A percentile compares a stretch with the other conserved stretches of the same genome.
phyloP scores from a whole-genome alignment of 73 alveolate species.

The Paramecium bursaria region DNA sequence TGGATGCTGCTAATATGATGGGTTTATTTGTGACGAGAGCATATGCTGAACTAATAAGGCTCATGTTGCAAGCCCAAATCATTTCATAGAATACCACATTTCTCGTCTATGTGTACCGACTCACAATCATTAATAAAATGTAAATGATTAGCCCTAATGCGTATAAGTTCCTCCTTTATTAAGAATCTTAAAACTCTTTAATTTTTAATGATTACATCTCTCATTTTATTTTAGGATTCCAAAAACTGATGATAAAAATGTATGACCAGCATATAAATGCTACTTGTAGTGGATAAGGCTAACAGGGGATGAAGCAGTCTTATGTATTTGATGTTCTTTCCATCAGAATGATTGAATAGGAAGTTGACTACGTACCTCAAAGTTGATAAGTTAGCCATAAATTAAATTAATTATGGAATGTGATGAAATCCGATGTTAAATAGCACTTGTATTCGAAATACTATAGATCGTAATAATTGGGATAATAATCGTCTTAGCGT shows the following conservation, averaged over 20 bases:
- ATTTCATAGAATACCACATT: slow-evolving; percentile 63
- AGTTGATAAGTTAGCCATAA: slow-evolving; percentile 31
- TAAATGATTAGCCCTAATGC: slow-evolving; percentile 39
- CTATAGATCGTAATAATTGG: too few relatives aligned
- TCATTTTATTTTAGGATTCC: neutral
- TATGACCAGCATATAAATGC: too few relatives aligned
- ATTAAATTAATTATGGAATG: neutral
- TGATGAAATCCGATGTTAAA: too few relatives aligned
- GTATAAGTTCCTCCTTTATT: neutral
- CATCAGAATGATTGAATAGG: neutral
- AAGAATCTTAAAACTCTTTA: slow-evolving; percentile 10
- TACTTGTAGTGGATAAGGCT: neutral
- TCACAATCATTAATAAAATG: slow-evolving; percentile 35
- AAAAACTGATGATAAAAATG: neutral
- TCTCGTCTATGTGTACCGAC: slow-evolving; percentile 41
- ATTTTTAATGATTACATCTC: slow-evolving; percentile 20
- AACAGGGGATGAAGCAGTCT: neutral
- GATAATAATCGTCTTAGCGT: too few relatives aligned
- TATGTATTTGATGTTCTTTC: neutral
- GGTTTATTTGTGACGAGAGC: slow-evolving; percentile 63
- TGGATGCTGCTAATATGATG: slow-evolving; percentile 57
- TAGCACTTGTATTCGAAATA: too few relatives aligned
- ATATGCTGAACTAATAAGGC: slow-evolving; percentile 56
- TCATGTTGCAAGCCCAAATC: slow-evolving; percentile 49
- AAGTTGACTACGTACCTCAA: slow-evolving; percentile 27